These are phyloP conservation scores for Linnemannia exigua DNA, from an alignment of 192 early-diverging fungal species.

Conservation along the genomic window DNA sequence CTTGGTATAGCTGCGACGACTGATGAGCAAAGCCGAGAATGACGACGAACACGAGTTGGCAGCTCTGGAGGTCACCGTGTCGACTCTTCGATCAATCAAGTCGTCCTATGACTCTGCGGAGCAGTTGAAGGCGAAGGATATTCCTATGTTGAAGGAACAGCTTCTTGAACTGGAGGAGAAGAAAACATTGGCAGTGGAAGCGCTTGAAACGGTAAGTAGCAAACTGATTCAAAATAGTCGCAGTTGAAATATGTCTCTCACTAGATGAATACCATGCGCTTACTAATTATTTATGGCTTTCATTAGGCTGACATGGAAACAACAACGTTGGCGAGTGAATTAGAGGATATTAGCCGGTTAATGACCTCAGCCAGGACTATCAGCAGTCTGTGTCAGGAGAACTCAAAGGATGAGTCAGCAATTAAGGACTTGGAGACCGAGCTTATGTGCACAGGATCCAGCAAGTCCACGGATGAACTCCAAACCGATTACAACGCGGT, in stretches of 20 bases:
- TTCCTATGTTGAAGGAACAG: slow-evolving; percentile 59
- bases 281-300: neutral
- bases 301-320: slow-evolving; percentile 30
- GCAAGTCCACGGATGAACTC: slow-evolving; percentile 76
- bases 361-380: slow-evolving; percentile 11
- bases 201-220: slow-evolving; percentile 48
- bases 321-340: neutral
- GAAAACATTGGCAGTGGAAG: slow-evolving; percentile 17
- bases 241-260: neutral
- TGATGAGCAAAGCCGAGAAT: slow-evolving; percentile 56
- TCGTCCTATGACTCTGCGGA: slow-evolving; percentile 61
- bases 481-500: slow-evolving; percentile 69
- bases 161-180: slow-evolving; percentile 41
- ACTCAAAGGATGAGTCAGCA: neutral
- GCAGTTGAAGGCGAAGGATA: slow-evolving; percentile 58
- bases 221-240: neutral
- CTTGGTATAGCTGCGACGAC: slow-evolving; percentile 34
- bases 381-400: slow-evolving; percentile 17
- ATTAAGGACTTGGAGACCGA: slow-evolving; percentile 59
- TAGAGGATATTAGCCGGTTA: slow-evolving; percentile 17
- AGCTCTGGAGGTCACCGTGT: slow-evolving; percentile 45
- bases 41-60: slow-evolving; percentile 63
- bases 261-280: no score
- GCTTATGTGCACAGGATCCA: slow-evolving; percentile 68
- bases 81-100: slow-evolving; percentile 56